Evolutionary conservation across 2,329 filamentous ascomycete genomes (phyloP), one percentile per base, ranked within the genome.

Genomic region (Diaporthe nobilis): DNA sequence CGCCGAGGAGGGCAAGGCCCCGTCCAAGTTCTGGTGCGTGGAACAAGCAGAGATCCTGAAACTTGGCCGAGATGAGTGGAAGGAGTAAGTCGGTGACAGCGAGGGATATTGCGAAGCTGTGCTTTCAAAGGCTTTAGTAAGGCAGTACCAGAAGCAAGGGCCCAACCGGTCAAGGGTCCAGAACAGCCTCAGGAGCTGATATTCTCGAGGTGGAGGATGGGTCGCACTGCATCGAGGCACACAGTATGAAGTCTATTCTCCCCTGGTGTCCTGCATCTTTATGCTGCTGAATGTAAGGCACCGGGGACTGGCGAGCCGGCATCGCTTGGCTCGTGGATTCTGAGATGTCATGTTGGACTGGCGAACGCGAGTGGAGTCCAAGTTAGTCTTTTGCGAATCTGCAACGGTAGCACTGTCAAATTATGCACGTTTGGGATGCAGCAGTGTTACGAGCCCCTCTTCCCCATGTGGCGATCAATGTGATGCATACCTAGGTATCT

Each of bases 41-140:
- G 88, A 88, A 51, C 84, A 87, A 79, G 81, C 80, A 28, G 93
- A 95, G 76, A 93, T 95, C 80, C 83, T 94, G n/a, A 87, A 86
- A 78, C 82, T 94, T 77, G 94, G 93, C n/a, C 88, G 88, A 79
- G 88, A 87, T 28, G 91, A 91, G 84, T 90, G 86, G 88, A 85
- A 85, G 77, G 74, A 83, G 72, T 77, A 55, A 55, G 34, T 42
- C 34, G 12, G 15, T 39, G 49, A 10, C n/a, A 70, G 65, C 49
- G 49, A 55, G 2, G n/a, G 13, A 55, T 22, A 7, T 9, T n/a
- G 65, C 47, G 47, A 31, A 28, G 15, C 7, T 13, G 25, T 55
- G 65, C 17, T 70, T 70, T 70, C 65, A 55, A 70, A 55, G 65
- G 13, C 7, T 31, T 70, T 39, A 25, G 65, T 42, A 53, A 55